Conservation (phyloP, 1,284 basidiomycete species). For the Cryptococcus deneoformans region DNA sequence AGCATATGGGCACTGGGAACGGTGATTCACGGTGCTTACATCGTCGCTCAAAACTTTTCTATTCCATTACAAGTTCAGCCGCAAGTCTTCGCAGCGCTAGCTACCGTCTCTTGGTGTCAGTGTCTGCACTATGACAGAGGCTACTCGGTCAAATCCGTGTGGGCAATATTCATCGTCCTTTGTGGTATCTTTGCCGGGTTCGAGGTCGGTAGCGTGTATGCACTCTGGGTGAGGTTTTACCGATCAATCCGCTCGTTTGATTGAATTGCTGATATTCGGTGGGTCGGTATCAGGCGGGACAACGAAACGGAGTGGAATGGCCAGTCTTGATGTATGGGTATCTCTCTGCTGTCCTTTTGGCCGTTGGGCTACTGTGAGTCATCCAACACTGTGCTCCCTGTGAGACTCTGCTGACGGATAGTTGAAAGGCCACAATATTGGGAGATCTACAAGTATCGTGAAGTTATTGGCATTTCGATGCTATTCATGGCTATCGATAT, state of each 20-base stretch:
- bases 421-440: constrained; percentile 53
- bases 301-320: constrained; percentile 53
- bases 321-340: constrained; percentile 65
- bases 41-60: constrained; percentile 64
- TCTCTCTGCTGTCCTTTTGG: constrained; percentile 58
- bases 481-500: constrained; percentile 69
- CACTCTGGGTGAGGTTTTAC: constrained; percentile 52
- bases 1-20: constrained; percentile 63
- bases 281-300: constrained; percentile 42
- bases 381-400: neutral
- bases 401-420: neutral
- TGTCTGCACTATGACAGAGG: constrained; percentile 60
- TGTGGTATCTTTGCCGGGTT: constrained; percentile 57
- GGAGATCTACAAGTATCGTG: constrained; percentile 66
- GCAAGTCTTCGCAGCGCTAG: constrained; percentile 64
- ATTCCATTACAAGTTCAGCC: constrained; percentile 69
- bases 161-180: constrained; percentile 47
- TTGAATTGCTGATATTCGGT: neutral
- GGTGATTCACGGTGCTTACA: constrained; percentile 67
- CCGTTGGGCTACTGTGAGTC: constrained; percentile 59
- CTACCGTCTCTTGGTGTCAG: constrained; percentile 64
- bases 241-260: neutral
- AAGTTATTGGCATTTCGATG: constrained; percentile 71
- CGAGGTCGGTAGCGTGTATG: constrained; percentile 62
- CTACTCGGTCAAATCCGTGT: constrained; percentile 47